Evolutionary conservation across 805 yeast species (phyloP).

Genomic region (Starmera quercuum): DNA sequence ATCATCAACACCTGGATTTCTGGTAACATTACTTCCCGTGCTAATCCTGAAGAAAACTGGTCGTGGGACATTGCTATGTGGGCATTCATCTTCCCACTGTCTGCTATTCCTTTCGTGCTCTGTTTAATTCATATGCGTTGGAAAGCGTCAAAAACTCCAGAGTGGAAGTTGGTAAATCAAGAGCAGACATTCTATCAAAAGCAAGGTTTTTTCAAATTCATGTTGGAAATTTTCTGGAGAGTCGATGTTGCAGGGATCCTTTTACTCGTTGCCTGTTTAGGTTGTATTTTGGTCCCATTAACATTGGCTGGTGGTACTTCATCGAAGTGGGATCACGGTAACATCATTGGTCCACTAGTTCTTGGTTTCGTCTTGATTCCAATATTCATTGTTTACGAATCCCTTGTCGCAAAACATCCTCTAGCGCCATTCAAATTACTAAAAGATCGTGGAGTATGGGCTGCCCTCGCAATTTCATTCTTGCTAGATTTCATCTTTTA

Average conservation of each 20-base stretch:
- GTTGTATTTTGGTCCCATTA: constrained; percentile 62
- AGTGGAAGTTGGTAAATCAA: constrained; percentile 34
- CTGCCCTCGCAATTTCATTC: constrained; percentile 54
- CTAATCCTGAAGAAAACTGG: constrained; percentile 35
- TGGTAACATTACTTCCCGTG: constrained; percentile 44
- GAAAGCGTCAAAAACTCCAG: constrained; percentile 44
- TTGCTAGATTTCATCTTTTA: constrained; percentile 55
- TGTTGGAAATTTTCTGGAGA: constrained; percentile 48
- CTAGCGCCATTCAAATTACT: constrained; percentile 50
- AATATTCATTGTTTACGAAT: constrained; percentile 53
- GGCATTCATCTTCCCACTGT: constrained; percentile 68
- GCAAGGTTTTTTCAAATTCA: constrained; percentile 25
- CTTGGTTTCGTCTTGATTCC: constrained; percentile 59
- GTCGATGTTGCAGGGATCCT: constrained; percentile 59
- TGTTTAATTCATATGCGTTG: constrained; percentile 50
- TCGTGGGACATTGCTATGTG: constrained; percentile 77
- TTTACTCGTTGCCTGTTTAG: constrained; percentile 46
- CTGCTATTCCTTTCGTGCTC: constrained; percentile 49
- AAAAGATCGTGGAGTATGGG: constrained; percentile 66
- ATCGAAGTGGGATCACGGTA: constrained; percentile 49
- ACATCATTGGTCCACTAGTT: constrained; percentile 62
- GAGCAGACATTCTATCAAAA: constrained; percentile 31
- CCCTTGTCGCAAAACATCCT: constrained; percentile 49
- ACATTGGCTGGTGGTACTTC: constrained; percentile 65
- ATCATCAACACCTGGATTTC: constrained; percentile 75